A percentile compares a stretch with the other conserved stretches of the same genome.
phyloP scores from a whole-genome alignment of 1,139 yeast genomes.

The Diutina pseudorugosa region DNA sequence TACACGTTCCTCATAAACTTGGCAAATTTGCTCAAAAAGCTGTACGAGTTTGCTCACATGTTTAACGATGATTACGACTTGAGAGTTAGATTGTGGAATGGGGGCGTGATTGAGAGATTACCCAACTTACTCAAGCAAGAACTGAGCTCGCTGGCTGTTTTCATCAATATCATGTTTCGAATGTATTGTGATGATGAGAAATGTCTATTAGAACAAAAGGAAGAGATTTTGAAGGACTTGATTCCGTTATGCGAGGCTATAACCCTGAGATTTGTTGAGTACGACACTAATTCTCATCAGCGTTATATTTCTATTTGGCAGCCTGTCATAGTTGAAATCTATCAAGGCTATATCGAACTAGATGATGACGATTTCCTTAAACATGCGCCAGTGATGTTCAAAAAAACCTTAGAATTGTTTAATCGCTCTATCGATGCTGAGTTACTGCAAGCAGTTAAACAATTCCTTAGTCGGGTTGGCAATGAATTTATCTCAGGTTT shows the following conservation, averaged over 20 bases:
- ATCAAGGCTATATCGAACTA: constrained; percentile 70
- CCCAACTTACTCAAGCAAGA: constrained; percentile 92
- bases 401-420: constrained; percentile 51
- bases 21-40: constrained; percentile 46
- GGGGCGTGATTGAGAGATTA: constrained; percentile 83
- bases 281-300: constrained; percentile 68
- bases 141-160: constrained; percentile 80
- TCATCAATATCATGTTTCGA: constrained; percentile 67
- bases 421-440: constrained; percentile 61
- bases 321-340: constrained; percentile 81
- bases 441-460: constrained; percentile 53
- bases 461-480: constrained; percentile 61
- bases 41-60: constrained; percentile 72
- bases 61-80: constrained; percentile 86
- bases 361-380: constrained; percentile 61
- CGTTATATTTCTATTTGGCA: constrained; percentile 78
- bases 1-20: constrained; percentile 46
- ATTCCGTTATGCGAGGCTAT: constrained; percentile 66
- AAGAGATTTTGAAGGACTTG: constrained; percentile 37
- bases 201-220: constrained; percentile 26
- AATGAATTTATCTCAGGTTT: not conserved
- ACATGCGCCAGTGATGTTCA: constrained; percentile 57
- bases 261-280: constrained; percentile 52
- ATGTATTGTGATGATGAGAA: constrained; percentile 59
- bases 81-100: constrained; percentile 77